Conservation (phyloP, 2,329 filamentous ascomycete species). For the Huntiella moniliformis region DNA sequence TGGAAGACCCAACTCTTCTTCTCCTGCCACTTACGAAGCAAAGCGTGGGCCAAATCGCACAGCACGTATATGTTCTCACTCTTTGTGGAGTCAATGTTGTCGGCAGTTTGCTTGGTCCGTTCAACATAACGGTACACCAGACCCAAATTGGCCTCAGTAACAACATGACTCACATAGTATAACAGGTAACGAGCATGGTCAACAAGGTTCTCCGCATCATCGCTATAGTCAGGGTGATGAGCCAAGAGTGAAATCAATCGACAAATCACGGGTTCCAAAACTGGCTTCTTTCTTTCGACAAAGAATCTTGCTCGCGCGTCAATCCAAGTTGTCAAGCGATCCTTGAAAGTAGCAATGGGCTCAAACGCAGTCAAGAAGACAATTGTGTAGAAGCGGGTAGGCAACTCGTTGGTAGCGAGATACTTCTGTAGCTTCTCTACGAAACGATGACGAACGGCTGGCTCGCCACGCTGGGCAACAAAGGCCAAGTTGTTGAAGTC, state of each 20-base stretch:
- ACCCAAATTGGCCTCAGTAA: conserved; percentile 70
- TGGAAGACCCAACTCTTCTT: conserved; percentile 72
- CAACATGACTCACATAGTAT: conserved; percentile 70
- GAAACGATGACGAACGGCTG: conserved; percentile 60
- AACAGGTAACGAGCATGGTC: conserved; percentile 80
- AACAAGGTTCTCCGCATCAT: conserved; percentile 45
- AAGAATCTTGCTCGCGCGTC: conserved; percentile 58
- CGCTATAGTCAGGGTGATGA: conserved; percentile 78
- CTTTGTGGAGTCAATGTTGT: conserved; percentile 49
- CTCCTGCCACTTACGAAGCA: conserved; percentile 74
- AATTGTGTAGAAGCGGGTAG: conserved; percentile 68
- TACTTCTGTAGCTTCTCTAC: conserved; percentile 80
- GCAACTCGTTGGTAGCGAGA: conserved; percentile 51
- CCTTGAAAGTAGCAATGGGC: conserved; percentile 53
- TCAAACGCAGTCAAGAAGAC: conserved; percentile 87
- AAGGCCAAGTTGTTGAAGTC: conserved; percentile 71
- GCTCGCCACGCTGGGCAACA: conserved; percentile 58
- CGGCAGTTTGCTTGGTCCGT: conserved; percentile 73
- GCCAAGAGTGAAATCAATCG: conserved; percentile 74
- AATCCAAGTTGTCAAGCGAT: conserved; percentile 71
- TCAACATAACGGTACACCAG: conserved; percentile 86
- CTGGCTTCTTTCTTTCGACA: conserved; percentile 36
- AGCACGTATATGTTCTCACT: conserved; percentile 69
- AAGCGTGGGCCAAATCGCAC: conserved; percentile 66
- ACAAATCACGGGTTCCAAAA: conserved; percentile 65